Conservation (phyloP, 2,329 filamentous ascomycete species). For the Bimuria novae-zelandiae region DNA sequence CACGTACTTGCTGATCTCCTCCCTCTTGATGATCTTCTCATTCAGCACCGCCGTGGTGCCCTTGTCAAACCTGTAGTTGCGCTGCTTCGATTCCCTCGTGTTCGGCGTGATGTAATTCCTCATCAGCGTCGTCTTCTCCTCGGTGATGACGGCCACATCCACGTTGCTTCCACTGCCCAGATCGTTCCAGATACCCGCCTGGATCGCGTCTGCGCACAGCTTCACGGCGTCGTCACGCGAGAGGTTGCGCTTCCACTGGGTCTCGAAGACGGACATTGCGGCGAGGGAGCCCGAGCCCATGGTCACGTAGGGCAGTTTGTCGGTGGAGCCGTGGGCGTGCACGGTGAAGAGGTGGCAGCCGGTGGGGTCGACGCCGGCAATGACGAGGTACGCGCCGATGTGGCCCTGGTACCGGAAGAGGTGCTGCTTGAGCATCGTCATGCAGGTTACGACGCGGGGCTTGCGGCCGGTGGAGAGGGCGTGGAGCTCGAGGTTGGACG, state of each 20-base stretch:
- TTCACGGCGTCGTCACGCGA: constrained; percentile 80
- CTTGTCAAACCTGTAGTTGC: constrained; percentile 86
- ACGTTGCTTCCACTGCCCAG: constrained; percentile 96
- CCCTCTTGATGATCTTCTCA: constrained; percentile 93
- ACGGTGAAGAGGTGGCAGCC: constrained; percentile 96
- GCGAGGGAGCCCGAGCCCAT: constrained; percentile 97
- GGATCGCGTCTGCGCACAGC: constrained; percentile 82
- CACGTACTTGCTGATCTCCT: constrained; percentile 92
- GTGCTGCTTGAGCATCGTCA: constrained; percentile 99
- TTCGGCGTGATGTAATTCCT: constrained; percentile 94
- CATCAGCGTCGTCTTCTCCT: constrained; percentile 91
- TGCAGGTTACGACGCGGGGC: constrained; percentile 96
- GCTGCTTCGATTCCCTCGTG: constrained; percentile 84
- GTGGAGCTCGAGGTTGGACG: constrained; percentile 97
- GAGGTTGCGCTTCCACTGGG: constrained; percentile 83
- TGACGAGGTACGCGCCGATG: constrained; percentile 96
- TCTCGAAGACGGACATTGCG: constrained; percentile 98
- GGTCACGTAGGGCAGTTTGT: constrained; percentile 98
- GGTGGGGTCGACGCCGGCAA: constrained; percentile 94
- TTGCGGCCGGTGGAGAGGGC: constrained; percentile 94
- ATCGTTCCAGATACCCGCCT: constrained; percentile 98
- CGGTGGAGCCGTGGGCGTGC: constrained; percentile 95
- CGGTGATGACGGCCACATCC: constrained; percentile 92
- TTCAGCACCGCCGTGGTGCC: constrained; percentile 96
- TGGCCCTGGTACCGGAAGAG: constrained; percentile 98